Conservation (phyloP, 2,329 filamentous ascomycete species). For the Fusarium beomiforme region DNA sequence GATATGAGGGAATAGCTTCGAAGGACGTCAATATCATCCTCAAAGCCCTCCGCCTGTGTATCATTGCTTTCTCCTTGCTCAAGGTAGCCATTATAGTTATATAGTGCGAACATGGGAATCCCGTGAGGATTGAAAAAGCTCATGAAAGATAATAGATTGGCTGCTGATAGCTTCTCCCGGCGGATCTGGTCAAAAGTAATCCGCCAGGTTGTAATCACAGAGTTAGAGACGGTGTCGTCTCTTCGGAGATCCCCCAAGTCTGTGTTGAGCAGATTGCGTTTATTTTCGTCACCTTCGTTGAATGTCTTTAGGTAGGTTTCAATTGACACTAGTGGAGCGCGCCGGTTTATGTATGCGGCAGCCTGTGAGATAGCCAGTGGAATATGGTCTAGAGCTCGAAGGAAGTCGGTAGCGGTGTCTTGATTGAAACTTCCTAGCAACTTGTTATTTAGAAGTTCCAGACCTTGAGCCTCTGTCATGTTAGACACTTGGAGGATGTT, state of each 20-base stretch:
- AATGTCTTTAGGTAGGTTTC: slow-evolving; percentile 46
- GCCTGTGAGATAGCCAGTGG: slow-evolving; percentile 47
- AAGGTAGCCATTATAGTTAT: background rate
- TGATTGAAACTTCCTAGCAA: background rate
- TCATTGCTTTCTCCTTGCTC: accelerated
- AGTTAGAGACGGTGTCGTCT: slow-evolving; percentile 20
- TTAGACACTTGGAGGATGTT: slow-evolving; percentile 11
- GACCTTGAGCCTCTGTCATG: slow-evolving; percentile 21
- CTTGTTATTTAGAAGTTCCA: slow-evolving; percentile 30
- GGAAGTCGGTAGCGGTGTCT: slow-evolving; percentile 15
- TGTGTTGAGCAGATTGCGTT: slow-evolving; percentile 37
- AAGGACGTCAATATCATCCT: slow-evolving; percentile 25
- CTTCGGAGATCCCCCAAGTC: slow-evolving; percentile 38
- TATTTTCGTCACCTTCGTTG: slow-evolving; percentile 41
- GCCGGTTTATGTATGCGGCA: slow-evolving; percentile 42
- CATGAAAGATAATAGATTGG: slow-evolving; percentile 14
- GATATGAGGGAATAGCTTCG: slow-evolving; percentile 13
- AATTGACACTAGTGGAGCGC: slow-evolving; percentile 36
- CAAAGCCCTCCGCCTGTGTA: background rate
- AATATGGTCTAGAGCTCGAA: slow-evolving; percentile 39
- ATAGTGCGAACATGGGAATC: slow-evolving; percentile 7
- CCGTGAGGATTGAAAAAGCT: slow-evolving; percentile 26
- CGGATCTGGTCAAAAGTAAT: slow-evolving; percentile 23
- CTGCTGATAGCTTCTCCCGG: background rate
- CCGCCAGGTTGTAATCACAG: slow-evolving; percentile 14